These are phyloP conservation scores for Trichoderma orchidacearum DNA, from an alignment of 495 filamentous ascomycete species.

Conservation along the genomic window DNA sequence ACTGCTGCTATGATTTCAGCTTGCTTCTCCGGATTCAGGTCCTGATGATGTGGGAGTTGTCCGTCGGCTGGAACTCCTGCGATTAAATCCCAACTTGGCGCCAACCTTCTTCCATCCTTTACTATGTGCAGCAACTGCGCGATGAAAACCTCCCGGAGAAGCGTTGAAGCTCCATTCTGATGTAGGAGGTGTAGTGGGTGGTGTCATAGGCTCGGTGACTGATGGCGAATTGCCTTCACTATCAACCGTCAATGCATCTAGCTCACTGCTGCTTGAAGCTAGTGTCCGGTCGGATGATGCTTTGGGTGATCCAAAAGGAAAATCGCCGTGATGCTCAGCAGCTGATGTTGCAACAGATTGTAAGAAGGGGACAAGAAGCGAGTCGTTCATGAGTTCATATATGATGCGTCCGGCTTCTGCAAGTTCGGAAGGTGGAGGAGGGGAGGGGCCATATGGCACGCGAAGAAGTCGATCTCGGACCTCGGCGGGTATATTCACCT, in stretches of 20 bases:
- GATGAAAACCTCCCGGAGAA: slow-evolving; percentile 35
- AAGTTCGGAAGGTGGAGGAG: slow-evolving; percentile 65
- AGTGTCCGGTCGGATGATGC: slow-evolving; percentile 20
- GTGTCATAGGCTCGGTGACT: slow-evolving; percentile 64
- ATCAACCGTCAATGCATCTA: slow-evolving; percentile 33
- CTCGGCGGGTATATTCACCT: slow-evolving; percentile 83
- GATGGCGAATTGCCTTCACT: slow-evolving; percentile 36
- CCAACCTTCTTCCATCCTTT: slow-evolving; percentile 78
- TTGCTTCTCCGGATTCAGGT: not conserved
- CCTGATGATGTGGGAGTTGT: slow-evolving; percentile 22
- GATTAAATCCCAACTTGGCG: slow-evolving; percentile 58
- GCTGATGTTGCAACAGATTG: slow-evolving; percentile 33
- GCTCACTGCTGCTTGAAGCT: slow-evolving; percentile 20
- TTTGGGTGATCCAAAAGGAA: slow-evolving; percentile 21
- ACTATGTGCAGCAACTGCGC: slow-evolving; percentile 34
- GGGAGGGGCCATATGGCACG: slow-evolving; percentile 42
- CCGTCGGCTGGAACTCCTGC: slow-evolving; percentile 31
- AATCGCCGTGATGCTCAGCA: not conserved
- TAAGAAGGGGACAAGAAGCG: slow-evolving; percentile 72
- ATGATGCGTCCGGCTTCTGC: slow-evolving; percentile 85
- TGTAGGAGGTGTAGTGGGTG: slow-evolving; percentile 71
- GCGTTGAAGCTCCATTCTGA: slow-evolving; percentile 40
- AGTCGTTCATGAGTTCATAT: slow-evolving; percentile 95
- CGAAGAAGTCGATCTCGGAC: slow-evolving; percentile 71
- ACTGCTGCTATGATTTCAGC: not conserved